Base-by-base conservation (phyloP, 1,139 yeast genomes). In the Suhomyces taliae region DNA sequence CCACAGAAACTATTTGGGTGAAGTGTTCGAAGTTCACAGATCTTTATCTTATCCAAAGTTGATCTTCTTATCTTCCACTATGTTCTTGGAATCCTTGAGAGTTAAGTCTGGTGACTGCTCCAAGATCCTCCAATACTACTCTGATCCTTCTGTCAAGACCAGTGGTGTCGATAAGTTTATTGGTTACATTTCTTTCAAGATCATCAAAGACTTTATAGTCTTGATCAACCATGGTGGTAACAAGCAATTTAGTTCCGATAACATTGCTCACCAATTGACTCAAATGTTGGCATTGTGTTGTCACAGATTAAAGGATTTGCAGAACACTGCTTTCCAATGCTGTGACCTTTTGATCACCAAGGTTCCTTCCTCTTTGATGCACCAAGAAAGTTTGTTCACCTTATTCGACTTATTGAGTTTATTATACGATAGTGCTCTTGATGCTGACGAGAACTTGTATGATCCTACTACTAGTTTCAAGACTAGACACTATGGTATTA, bases 21-120 rank as follows among this genome's bases (percentile, higher is more conserved):
- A 72, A 37, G 66, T 77, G 10, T 72, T 78, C 53, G 85, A 79
- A 52, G 70, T 76, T 15, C 76, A 73, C 43, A 66, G 85, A 46
- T 72, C 83, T 11, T 68, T 88, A 47, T 84, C 95, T 0, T 83
- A 85, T 57, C 85, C 96, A 9, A 90, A 90, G 58, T 76, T 89
- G 53, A 89, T 93, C 89, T 95, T 93, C 62, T 71, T 93, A 56
- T 85, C 96, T 1, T 89, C 98, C 0, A 77, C 96, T 0, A 75
- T 86, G 9, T 78, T 90, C 48, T 76, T 90, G 37, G 99, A 95
- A 68, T 75, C 83, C 31, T 72, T 90, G 43, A 77, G 99, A 52
- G 90, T 88, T 27, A 82, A 79, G 49, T 76, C 87, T 26, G 98
- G 99, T 19, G 84, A 86, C 53, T 87, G 96, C 57, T 83, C 95